Evolutionary conservation across 1,139 yeast genomes (phyloP).

Genomic region (Geotrichum macrosporum): DNA sequence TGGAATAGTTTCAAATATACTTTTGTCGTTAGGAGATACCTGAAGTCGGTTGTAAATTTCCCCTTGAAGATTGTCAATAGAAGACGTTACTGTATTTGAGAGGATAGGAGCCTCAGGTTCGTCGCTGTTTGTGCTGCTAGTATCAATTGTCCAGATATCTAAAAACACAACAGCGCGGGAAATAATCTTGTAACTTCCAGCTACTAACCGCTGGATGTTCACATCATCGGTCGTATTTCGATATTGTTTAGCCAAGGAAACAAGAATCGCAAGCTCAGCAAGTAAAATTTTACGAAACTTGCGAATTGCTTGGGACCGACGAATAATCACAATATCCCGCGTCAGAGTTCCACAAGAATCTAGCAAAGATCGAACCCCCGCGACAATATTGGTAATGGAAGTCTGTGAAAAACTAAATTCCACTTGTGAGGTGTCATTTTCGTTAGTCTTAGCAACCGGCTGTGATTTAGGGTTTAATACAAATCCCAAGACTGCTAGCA

Average conservation of each 20-base stretch:
- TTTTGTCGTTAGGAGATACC: background rate
- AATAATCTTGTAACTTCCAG: constrained; percentile 69
- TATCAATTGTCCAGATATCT: constrained; percentile 56
- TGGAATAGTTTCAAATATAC: background rate
- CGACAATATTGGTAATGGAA: constrained; percentile 59
- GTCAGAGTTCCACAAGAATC: constrained; percentile 81
- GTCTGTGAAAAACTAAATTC: constrained; percentile 38
- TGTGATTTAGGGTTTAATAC: constrained; percentile 54
- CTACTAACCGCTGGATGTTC: constrained; percentile 65
- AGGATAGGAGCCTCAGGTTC: background rate
- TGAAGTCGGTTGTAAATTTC: background rate
- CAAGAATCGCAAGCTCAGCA: constrained; percentile 87
- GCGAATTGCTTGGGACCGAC: constrained; percentile 62
- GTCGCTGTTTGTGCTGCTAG: constrained; percentile 13
- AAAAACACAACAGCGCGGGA: constrained; percentile 69
- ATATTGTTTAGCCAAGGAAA: constrained; percentile 80
- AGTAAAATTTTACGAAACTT: constrained; percentile 72
- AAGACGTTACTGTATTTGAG: background rate
- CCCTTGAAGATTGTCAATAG: constrained; percentile 1
- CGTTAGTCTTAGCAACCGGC: constrained; percentile 22
- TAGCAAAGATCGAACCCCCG: constrained; percentile 74
- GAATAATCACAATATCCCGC: constrained; percentile 75
- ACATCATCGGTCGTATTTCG: constrained; percentile 63
- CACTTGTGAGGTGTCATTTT: background rate
- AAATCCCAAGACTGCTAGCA: constrained; percentile 72